Evolutionary conservation across 768 basidiomycete genomes (phyloP), one percentile per base, ranked within the genome.

Genomic region (Naganishia onofrii): DNA sequence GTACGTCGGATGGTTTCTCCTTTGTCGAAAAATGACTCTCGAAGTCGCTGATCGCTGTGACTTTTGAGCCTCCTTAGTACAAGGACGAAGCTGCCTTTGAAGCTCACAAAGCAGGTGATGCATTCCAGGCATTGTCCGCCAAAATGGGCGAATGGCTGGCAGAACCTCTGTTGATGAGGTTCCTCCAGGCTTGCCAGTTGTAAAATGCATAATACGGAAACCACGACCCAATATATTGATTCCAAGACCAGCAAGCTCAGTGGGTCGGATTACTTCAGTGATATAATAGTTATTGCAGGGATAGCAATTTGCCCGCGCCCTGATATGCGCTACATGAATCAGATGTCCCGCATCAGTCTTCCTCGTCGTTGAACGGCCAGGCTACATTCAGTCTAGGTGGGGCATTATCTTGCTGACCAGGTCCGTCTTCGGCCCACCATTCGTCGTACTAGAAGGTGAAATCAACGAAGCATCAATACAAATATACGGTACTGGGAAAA

Each of bases 341-440:
- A 23, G 5, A 15, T 63, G 38, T 44, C 42, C 23, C 29, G 38
- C 26, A 44, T 48, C 72, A 81, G 28, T 81, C 80, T 55, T 81
- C 80, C 8, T 76, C 77, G 10, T 81, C 80, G 60, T 77, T 76
- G 74, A 81, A 81, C 12, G 80, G 78, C 80, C 80, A 81, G n/a
- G 80, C 78, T 1, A 81, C 78, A 0, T 75, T 78, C 67, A 81
- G 74, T 58, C 80, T 72, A 42, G 80, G 80, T 17, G 80, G 80
- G 0, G 75, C 77, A 38, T 76, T 77, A 65, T 79, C 80, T 66
- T 75, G 71, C 48, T 70, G 73, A 6, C 80, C 80, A 57, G 79
- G 73, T 19, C 80, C 80, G 48, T 74, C 77, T 36, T 77, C 76
- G 52, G 76, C 73, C 78, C 78, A 81, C 80, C 80, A 81, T 63